phyloP scores from a whole-genome alignment of 345 rosid genomes.

The Garcia nutans region DNA sequence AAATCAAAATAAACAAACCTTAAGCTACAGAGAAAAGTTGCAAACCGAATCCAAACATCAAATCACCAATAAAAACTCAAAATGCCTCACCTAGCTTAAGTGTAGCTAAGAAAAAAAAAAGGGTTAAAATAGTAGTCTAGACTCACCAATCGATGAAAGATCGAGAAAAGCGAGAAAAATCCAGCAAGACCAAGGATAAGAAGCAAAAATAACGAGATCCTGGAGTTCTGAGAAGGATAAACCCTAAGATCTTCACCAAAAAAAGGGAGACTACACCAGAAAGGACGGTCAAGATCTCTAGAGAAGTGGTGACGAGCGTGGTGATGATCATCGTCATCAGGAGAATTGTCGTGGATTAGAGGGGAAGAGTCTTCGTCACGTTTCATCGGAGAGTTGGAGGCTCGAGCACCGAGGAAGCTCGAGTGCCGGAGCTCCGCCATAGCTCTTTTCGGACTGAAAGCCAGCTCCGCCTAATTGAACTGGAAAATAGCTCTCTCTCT shows the following conservation, averaged over 20 bases:
- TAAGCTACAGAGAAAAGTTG: neutral
- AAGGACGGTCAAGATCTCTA: constrained; percentile 82
- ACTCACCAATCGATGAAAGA: constrained; percentile 66
- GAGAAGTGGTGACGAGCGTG: constrained; percentile 34
- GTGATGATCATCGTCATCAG: constrained; percentile 51
- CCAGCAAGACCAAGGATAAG: constrained; percentile 47
- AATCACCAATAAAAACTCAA: neutral
- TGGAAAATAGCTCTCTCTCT: neutral
- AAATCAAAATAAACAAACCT: neutral
- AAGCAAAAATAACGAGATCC: constrained; percentile 57
- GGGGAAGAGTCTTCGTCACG: constrained; percentile 88
- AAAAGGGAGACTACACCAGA: constrained; percentile 57
- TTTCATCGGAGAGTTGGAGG: constrained; percentile 77
- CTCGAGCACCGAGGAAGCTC: constrained; percentile 80
- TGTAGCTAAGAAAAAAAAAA: neutral
- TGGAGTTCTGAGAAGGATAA: constrained; percentile 48
- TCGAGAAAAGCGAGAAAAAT: constrained; percentile 65
- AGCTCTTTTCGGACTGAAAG: constrained; percentile 56
- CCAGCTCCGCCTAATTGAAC: constrained; percentile 19
- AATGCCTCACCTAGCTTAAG: neutral
- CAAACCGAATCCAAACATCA: neutral
- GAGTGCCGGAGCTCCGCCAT: constrained; percentile 97
- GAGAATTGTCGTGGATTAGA: constrained; percentile 53
- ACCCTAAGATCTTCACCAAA: constrained; percentile 76
- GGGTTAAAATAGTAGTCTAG: neutral